A percentile compares a stretch with the other conserved stretches of the same genome.
These are phyloP conservation scores for Suhomyces kilbournensis DNA, from an alignment of 805 yeast genomes.

Conservation along the genomic window DNA sequence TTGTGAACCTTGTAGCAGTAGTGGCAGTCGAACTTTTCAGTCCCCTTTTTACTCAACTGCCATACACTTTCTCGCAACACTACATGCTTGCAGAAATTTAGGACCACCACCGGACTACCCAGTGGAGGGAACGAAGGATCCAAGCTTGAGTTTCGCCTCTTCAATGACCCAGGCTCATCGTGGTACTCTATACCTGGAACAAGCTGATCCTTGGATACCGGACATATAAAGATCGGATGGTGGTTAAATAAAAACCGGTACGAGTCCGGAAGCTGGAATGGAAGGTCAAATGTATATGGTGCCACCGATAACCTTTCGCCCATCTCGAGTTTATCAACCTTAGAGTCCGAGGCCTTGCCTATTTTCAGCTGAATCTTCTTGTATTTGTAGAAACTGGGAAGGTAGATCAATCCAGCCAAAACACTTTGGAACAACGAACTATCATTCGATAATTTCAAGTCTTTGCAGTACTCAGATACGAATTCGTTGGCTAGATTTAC, in stretches of 20 bases:
- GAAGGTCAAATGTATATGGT: constrained; percentile 30
- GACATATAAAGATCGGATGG: constrained; percentile 47
- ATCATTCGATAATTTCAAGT: constrained; percentile 36
- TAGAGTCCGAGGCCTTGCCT: not conserved
- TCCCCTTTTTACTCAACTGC: constrained; percentile 37
- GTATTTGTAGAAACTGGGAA: constrained; percentile 43
- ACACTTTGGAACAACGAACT: constrained; percentile 40
- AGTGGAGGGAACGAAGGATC: constrained; percentile 1
- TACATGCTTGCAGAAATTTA: constrained; percentile 40
- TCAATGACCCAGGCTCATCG: constrained; percentile 4
- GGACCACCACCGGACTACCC: constrained; percentile 39
- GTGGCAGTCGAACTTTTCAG: constrained; percentile 42
- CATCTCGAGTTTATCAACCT: not conserved
- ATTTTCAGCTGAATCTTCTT: constrained; percentile 34
- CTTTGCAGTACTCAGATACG: constrained; percentile 37
- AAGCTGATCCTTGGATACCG: constrained; percentile 42
- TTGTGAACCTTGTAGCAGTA: constrained; percentile 45
- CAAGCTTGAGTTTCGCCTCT: constrained; percentile 9
- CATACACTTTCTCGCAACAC: constrained; percentile 42
- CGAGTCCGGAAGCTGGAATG: constrained; percentile 41
- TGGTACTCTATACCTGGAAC: constrained; percentile 26
- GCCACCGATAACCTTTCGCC: not conserved
- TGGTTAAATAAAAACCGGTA: constrained; percentile 37
- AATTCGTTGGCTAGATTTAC: constrained; percentile 37
- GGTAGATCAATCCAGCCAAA: constrained; percentile 38